Evolutionary conservation across 2,329 filamentous ascomycete genomes (phyloP), one percentile per base, ranked within the genome.

Genomic region (Trematosphaeria pertusa): DNA sequence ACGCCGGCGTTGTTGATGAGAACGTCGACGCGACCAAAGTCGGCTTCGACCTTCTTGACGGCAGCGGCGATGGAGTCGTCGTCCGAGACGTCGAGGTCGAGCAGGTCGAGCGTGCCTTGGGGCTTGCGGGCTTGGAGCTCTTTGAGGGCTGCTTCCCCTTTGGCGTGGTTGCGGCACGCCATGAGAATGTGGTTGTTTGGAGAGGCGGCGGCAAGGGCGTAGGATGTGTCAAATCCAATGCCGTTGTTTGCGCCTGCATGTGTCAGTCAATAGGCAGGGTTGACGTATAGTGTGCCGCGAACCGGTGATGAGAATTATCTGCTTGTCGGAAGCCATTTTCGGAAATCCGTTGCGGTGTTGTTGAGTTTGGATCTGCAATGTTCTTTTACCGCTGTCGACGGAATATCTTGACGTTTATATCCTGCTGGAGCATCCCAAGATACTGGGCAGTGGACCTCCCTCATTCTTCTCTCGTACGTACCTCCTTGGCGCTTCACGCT

Each of bases 1-100:
- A 82, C 73, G 14, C 89, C 91, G 21, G 91, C 91, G 70, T 95
- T 95, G 80, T 96, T 95, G 76, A 96, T 75, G 30, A 96, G 75
- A 46, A 95, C 88, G 73, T 95, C 89, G 61, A 96, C 81, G n/a
- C 49, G 57, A 28, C 56, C 58, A 21, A 58, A 67, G 4, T 64
- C 58, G 8, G 59, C 30, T 46, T 54, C 59, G 14, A 73, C 51
- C 20, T 61, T 61, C 45, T 69, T 64, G 28, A 65, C 61, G 8
- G 71, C 67, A 1, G 65, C 61, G 24, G 59, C 47, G 33, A 74
- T 73, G 2, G 69, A 70, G 0, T 50, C 43, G 33, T 73, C 67
- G 32, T 58, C 41, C 3, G 62, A 62, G n/a, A 70, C 59, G 41
- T 75, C 73, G 2, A 75, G 57, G 15, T 72, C 54, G 4, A 74